Evolutionary conservation across 768 basidiomycete genomes (phyloP).

Genomic region (Podaxis carcinomalis): DNA sequence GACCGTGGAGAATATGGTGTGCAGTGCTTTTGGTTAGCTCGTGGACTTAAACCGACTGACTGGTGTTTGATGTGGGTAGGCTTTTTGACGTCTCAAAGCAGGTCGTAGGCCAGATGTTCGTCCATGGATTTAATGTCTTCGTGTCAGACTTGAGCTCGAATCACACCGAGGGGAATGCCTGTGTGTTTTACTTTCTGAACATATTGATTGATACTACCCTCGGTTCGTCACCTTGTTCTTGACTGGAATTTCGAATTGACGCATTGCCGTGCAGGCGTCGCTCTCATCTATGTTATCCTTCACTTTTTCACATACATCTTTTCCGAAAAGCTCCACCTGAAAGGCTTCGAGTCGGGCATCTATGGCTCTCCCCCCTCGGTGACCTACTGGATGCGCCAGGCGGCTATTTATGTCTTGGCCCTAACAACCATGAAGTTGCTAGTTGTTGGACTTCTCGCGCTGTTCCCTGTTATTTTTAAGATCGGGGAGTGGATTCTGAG

Average conservation of each 20-base stretch:
- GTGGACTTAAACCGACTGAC: neutral
- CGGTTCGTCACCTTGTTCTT: constrained; percentile 44
- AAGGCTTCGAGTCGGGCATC: constrained; percentile 81
- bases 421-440: constrained; percentile 88
- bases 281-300: constrained; percentile 71
- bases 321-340: constrained; percentile 56
- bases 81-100: constrained; percentile 94
- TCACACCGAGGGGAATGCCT: constrained; percentile 74
- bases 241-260: neutral
- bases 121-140: constrained; percentile 75
- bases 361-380: constrained; percentile 84
- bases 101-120: constrained; percentile 78
- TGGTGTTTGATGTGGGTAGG: constrained; percentile 36
- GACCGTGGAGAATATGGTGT: constrained; percentile 92
- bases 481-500: constrained; percentile 86
- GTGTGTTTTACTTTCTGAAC: constrained; percentile 89
- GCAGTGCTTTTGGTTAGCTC: constrained; percentile 18
- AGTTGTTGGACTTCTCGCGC: constrained; percentile 70
- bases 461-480: constrained; percentile 65
- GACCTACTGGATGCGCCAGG: constrained; percentile 70
- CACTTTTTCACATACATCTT: constrained; percentile 61
- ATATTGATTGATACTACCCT: constrained; percentile 89
- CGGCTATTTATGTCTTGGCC: constrained; percentile 77
- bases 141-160: constrained; percentile 75
- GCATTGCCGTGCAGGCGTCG: constrained; percentile 56